phyloP scores from a whole-genome alignment of 1,284 basidiomycete species.

The Polyporus tsugae region DNA sequence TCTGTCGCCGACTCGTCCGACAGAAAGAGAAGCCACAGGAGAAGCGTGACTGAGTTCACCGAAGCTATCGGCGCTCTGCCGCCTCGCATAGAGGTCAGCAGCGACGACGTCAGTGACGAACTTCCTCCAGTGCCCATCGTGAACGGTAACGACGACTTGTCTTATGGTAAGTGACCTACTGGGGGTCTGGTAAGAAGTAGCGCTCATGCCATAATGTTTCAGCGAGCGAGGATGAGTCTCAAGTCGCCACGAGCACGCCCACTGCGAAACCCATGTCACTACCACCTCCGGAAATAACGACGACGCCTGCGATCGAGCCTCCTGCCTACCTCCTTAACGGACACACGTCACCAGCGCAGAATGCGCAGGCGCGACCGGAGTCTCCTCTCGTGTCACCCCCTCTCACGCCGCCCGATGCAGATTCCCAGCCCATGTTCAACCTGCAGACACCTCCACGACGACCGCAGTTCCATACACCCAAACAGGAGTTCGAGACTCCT shows the following conservation, averaged over 20 bases:
- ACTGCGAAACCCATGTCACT: constrained; percentile 45
- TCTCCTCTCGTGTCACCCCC: constrained; percentile 30
- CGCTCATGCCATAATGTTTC: constrained; percentile 6
- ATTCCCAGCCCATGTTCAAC: constrained; percentile 25
- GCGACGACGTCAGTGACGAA: constrained; percentile 30
- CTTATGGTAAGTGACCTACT: constrained; percentile 43
- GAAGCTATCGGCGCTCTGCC: constrained; percentile 41
- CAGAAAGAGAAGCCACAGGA: constrained; percentile 39
- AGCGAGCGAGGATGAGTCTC: constrained; percentile 52
- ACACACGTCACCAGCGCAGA: constrained; percentile 6
- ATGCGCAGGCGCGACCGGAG: constrained; percentile 13
- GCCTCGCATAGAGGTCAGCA: constrained; percentile 32
- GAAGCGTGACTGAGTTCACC: constrained; percentile 41
- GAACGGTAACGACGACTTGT: constrained; percentile 39
- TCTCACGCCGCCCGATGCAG: constrained; percentile 28
- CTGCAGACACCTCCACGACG: constrained; percentile 60
- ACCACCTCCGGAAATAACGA: constrained; percentile 33
- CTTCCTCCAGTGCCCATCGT: constrained; percentile 34
- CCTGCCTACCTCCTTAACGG: constrained; percentile 14
- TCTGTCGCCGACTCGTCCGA: constrained; percentile 18
- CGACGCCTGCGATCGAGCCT: constrained; percentile 31
- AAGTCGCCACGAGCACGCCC: constrained; percentile 46
- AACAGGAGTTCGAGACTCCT: constrained; percentile 63
- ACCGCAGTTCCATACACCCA: constrained; percentile 49
- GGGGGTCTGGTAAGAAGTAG: background rate